Percentiles rank a stretch among this genome's conserved stretches.
Evolutionary conservation across 192 early-diverging fungal species (phyloP).

Genomic region (Pecoramyces ruminantium): DNA sequence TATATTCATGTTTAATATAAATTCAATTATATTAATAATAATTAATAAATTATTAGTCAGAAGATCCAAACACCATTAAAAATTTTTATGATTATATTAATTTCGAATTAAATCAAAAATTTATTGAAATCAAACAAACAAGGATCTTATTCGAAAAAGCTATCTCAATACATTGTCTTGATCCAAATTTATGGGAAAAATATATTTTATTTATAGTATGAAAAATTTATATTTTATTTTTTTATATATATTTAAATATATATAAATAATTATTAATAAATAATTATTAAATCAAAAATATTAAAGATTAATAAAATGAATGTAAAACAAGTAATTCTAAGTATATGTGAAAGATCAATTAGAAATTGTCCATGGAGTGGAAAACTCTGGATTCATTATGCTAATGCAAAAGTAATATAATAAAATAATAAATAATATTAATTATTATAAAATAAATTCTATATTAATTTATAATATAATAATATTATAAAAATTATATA

Average conservation of each 20-base stretch:
- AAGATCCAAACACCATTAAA: constrained; percentile 2
- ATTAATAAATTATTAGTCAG: neutral
- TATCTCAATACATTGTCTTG: constrained; percentile 34
- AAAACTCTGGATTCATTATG: constrained; percentile 34
- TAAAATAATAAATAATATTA: no score
- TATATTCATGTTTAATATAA: no score
- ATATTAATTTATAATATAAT: neutral
- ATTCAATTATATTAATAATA: no score
- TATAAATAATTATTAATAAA: neutral
- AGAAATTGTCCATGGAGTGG: constrained; percentile 62
- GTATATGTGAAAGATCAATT: constrained; percentile 26
- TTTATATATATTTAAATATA: neutral
- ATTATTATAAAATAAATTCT: no score
- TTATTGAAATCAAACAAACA: constrained; percentile 11
- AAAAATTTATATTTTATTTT: neutral
- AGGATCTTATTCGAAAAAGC: constrained; percentile 50
- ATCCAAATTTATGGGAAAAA: constrained; percentile 42
- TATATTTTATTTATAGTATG: constrained; percentile 40
- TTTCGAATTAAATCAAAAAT: constrained; percentile 17
- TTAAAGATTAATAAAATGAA: constrained; percentile 15
- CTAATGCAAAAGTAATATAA: neutral
- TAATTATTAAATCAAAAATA: no score
- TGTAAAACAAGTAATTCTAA: constrained; percentile 13
- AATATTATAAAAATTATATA: neutral
- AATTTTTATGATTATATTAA: constrained; percentile 37